Evolutionary conservation across 2,329 filamentous ascomycete species (phyloP), one percentile per base, ranked within the genome.

Genomic region (Fusarium algeriense): DNA sequence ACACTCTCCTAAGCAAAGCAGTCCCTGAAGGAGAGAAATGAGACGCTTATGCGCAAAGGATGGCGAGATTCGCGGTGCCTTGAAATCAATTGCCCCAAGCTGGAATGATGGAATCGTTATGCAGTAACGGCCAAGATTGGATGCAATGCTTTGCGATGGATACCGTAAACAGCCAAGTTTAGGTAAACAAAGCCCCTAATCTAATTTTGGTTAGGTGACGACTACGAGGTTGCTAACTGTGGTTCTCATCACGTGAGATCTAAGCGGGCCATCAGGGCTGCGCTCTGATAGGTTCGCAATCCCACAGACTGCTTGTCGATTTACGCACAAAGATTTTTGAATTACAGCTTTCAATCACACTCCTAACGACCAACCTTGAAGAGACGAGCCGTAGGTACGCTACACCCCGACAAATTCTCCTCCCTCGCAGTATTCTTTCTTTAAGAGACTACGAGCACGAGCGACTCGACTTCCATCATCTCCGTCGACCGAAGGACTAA

Each of bases 241-340:
- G 30, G 8, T 30, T 4, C 30, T 8, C 2, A 15, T 75, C 80
- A 80, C 78, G 80, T 80, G 77, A 79, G 15, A 6, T 5, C 0
- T 3, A 7, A 32, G 46, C 50, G 67, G 60, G 28, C 38, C 26
- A 35, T 44, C 11, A 55, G 48, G 48, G 59, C n/a, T 56, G 35
- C 64, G 46, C 55, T 55, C 48, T 79, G 68, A 81, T 82, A 82
- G 80, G 80, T 60, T 81, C 78, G 80, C 78, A 73, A 32, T 70
- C 71, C 60, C 60, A 63, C 63, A 64, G 48, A 52, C 20, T 40
- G 17, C 63, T 77, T 76, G 75, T 73, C 73, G 74, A 77, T 76
- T 80, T 82, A 81, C 80, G 80, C 80, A 82, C 80, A 82, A 80
- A 81, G 79, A 81, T 76, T 82, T 81, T 81, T 79, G 79, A 52